Base-by-base conservation (phyloP, 768 basidiomycete species). In the Russula earlei region DNA sequence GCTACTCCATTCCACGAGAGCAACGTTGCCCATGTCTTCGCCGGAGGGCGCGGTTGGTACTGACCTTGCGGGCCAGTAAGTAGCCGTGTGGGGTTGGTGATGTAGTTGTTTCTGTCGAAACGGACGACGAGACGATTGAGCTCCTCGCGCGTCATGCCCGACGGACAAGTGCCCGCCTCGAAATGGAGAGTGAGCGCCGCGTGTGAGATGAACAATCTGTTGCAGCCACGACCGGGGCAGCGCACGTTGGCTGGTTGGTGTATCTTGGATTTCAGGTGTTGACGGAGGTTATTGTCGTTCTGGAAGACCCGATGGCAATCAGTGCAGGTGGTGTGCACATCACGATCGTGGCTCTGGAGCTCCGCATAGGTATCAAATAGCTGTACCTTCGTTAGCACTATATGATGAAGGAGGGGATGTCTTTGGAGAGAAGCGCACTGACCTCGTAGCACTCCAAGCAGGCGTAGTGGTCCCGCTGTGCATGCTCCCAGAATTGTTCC, bases 131-230 rank as follows among this genome's bases (percentile, higher is more conserved):
- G 6, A 6, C 48, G 41, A 14, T 55, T 43, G 24, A 55, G 48
- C 42, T 67, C 55, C 40, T 65, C 64, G 52, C 75, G 74, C 34
- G 66, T 65, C 40, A 77, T 66, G 8, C 80, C 77, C 0, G 83
- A 83, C 27, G 58, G 47, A 64, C 86, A 86, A 5, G 64, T 58
- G 1, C 83, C 84, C 8, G 73, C 69, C 64, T 87, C 86, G 64
- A 85, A 74, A 66, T 87, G 85, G 31, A 78, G 74, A 36, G 80
- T 63, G 43, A 87, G 71, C 9, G 79, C 78, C 9, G 83, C 74
- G 37, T 61, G 68, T 14, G 76, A 79, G 51, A 81, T 66, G 67
- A 85, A 87, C 1, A 54, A 60, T 17, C 60, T 59, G 0, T 53
- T 66, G 63, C 86, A 87, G 31, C 74, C 71, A 5, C n/a, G 54